Conservation (phyloP, 2,329 filamentous ascomycete species). For the Penicillium concentricum region DNA sequence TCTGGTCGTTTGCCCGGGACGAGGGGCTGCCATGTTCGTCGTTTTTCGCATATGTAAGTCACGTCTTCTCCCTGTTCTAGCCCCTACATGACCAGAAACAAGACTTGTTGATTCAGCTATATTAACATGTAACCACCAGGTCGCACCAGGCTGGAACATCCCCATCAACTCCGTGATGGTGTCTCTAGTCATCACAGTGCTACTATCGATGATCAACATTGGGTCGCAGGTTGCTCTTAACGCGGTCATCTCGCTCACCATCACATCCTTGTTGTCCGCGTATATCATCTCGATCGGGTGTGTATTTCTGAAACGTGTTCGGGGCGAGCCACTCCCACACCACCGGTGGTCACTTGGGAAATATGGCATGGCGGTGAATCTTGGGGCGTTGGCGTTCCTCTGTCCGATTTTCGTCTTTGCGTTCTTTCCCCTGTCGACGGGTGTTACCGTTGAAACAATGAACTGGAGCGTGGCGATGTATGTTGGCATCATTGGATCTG, state of each 20-base stretch:
- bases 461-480: conserved; percentile 52
- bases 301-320: conserved; percentile 46
- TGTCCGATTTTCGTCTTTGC: conserved; percentile 43
- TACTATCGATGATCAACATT: conserved; percentile 54
- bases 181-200: conserved; percentile 44
- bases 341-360: conserved; percentile 49
- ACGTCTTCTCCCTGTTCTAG: background rate
- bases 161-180: conserved; percentile 51
- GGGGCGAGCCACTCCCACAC: conserved; percentile 42
- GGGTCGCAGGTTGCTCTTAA: conserved; percentile 48
- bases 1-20: conserved; percentile 55
- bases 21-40: conserved; percentile 41
- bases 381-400: conserved; percentile 41
- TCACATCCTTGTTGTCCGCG: conserved; percentile 43
- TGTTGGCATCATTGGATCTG: conserved; percentile 44
- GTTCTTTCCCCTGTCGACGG: conserved; percentile 44
- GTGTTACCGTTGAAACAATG: conserved; percentile 41
- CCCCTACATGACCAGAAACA: background rate
- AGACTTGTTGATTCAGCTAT: too few species aligned
- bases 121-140: conserved; percentile 22
- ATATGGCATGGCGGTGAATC: conserved; percentile 46
- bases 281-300: conserved; percentile 51
- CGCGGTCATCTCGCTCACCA: conserved; percentile 45
- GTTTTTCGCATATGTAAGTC: conserved; percentile 40
- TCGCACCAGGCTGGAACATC: conserved; percentile 41